A percentile compares a stretch with the other conserved stretches of the same genome.
phyloP scores from a whole-genome alignment of 371 early-diverging fungal genomes.

The Rhizopus sp. region DNA sequence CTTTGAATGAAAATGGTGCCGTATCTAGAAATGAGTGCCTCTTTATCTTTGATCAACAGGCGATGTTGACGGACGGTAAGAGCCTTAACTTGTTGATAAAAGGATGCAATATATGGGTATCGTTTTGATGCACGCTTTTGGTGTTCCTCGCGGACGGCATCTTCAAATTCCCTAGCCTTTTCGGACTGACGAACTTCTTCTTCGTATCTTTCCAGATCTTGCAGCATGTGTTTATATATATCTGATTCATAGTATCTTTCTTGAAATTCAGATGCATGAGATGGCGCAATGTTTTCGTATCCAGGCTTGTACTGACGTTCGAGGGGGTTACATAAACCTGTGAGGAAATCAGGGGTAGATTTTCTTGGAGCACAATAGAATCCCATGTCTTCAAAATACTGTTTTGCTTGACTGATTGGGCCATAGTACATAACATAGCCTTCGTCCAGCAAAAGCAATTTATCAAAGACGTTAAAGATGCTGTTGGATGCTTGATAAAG shows the following conservation, averaged over 20 bases:
- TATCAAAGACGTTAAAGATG: constrained; percentile 78
- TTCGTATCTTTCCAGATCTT: constrained; percentile 45
- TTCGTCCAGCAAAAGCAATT: constrained; percentile 68
- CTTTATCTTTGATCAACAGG: constrained; percentile 51
- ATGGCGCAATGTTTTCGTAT: constrained; percentile 50
- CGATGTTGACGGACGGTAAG: constrained; percentile 65
- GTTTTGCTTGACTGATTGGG: constrained; percentile 59
- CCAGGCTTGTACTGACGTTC: constrained; percentile 63
- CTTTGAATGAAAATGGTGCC: constrained; percentile 63
- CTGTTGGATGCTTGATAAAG: constrained; percentile 74
- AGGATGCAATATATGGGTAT: constrained; percentile 65
- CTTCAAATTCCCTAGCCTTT: constrained; percentile 49
- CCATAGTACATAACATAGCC: constrained; percentile 79
- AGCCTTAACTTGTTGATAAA: constrained; percentile 60
- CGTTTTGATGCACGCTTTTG: constrained; percentile 54
- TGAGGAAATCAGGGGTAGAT: constrained; percentile 76
- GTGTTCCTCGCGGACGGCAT: constrained; percentile 55
- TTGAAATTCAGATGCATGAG: constrained; percentile 50
- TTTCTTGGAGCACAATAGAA: constrained; percentile 71
- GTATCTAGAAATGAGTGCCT: constrained; percentile 57
- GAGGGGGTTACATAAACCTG: constrained; percentile 64
- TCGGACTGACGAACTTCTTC: constrained; percentile 22
- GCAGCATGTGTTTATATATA: constrained; percentile 36
- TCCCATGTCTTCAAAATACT: constrained; percentile 69
- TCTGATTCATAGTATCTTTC: constrained; percentile 38